Conservation (phyloP, 2,329 filamentous ascomycete genomes). For the Knoxdaviesia capensis region DNA sequence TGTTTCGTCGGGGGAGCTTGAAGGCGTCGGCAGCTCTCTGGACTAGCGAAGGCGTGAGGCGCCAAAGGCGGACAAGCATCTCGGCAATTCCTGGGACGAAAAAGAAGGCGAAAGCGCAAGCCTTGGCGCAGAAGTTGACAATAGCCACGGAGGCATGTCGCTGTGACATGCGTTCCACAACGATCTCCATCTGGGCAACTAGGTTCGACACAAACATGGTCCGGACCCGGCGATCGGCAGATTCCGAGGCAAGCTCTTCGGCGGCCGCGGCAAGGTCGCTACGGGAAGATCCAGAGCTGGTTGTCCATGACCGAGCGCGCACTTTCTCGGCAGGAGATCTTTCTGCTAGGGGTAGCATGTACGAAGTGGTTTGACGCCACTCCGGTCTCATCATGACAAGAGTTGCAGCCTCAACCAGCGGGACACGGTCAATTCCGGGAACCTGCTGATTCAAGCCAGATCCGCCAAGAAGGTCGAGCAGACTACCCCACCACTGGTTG, state of each 20-base stretch:
- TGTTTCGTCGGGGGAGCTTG: constrained; percentile 35
- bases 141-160: constrained; percentile 44
- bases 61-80: constrained; percentile 66
- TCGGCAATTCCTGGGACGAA: constrained; percentile 78
- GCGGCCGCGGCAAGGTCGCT: constrained; percentile 42
- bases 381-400: constrained; percentile 77
- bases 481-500: constrained; percentile 76
- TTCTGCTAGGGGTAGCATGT: constrained; percentile 40
- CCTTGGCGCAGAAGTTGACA: constrained; percentile 76
- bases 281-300: constrained; percentile 37
- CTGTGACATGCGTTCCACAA: constrained; percentile 75
- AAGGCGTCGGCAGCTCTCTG: constrained; percentile 53
- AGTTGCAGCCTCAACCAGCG: constrained; percentile 57
- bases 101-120: constrained; percentile 82
- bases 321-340: constrained; percentile 21
- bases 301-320: constrained; percentile 23
- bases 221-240: constrained; percentile 71
- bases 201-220: constrained; percentile 75
- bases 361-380: constrained; percentile 58
- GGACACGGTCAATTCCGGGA: constrained; percentile 64
- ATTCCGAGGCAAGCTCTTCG: constrained; percentile 24
- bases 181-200: constrained; percentile 63
- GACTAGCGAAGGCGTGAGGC: constrained; percentile 45
- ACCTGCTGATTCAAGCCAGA: constrained; percentile 42
- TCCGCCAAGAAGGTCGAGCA: constrained; percentile 66